Conservation (phyloP, 495 filamentous ascomycete genomes). For the Penicillium salamii region DNA sequence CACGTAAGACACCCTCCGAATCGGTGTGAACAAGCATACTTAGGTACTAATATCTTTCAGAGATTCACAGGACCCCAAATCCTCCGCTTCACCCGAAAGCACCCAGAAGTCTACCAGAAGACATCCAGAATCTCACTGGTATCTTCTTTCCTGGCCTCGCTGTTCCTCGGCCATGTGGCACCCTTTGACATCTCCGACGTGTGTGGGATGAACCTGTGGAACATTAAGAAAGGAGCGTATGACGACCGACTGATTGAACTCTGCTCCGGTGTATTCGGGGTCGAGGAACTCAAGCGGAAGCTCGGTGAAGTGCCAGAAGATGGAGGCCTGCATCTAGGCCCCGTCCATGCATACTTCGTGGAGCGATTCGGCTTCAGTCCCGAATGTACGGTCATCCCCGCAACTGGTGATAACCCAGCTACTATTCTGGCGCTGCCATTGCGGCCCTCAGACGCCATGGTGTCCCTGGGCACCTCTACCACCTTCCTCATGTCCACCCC, state of each 20-base stretch:
- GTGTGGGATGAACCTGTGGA: constrained; percentile 96
- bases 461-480: constrained; percentile 90
- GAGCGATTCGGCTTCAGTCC: constrained; percentile 71
- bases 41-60: constrained; percentile 56
- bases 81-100: constrained; percentile 73
- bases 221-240: constrained; percentile 73
- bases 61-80: constrained; percentile 99
- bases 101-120: constrained; percentile 74
- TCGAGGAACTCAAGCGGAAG: constrained; percentile 68
- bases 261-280: constrained; percentile 66
- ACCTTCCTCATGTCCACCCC: constrained; percentile 97
- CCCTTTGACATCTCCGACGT: constrained; percentile 93
- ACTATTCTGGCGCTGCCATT: constrained; percentile 91
- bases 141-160: constrained; percentile 89
- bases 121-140: constrained; percentile 89
- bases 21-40: constrained; percentile 21
- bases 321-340: constrained; percentile 75
- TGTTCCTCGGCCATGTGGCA: constrained; percentile 82
- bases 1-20: constrained; percentile 81
- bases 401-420: constrained; percentile 94
- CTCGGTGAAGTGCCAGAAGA: constrained; percentile 77
- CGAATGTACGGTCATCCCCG: constrained; percentile 73
- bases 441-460: constrained; percentile 82
- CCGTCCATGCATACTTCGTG: constrained; percentile 71
- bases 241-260: constrained; percentile 70